A percentile compares a stretch with the other conserved stretches of the same genome.
Conservation (phyloP, 2,329 filamentous ascomycete genomes). For the Dactylonectria macrodidyma region DNA sequence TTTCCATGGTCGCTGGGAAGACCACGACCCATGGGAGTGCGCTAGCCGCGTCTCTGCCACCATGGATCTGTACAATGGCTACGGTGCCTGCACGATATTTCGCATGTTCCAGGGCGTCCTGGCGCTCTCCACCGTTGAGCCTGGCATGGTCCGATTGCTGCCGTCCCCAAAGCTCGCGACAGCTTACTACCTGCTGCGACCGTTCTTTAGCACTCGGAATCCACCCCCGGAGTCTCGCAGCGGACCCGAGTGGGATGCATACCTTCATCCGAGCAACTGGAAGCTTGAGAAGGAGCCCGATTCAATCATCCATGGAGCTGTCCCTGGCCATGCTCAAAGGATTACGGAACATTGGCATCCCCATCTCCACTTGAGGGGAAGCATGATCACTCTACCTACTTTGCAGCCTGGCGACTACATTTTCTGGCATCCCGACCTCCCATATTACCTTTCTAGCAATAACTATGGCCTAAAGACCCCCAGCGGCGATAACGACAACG, state of each 20-base stretch:
- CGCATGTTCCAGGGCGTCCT: constrained; percentile 73
- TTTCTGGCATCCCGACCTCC: constrained; percentile 71
- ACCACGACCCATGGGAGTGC: constrained; percentile 70
- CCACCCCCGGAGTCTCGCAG: constrained; percentile 57
- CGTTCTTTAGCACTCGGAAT: constrained; percentile 65
- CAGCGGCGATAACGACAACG: constrained; percentile 47
- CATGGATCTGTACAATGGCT: constrained; percentile 71
- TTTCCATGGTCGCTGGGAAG: constrained; percentile 69
- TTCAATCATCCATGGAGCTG: constrained; percentile 71
- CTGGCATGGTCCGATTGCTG: constrained; percentile 79
- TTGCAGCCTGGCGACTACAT: constrained; percentile 71
- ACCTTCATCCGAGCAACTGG: constrained; percentile 64
- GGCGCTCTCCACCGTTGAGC: constrained; percentile 69
- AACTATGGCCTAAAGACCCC: constrained; percentile 50
- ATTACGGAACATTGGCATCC: constrained; percentile 72
- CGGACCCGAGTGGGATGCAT: constrained; percentile 64
- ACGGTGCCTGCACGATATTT: constrained; percentile 70
- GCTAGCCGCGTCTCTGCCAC: constrained; percentile 67
- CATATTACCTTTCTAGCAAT: constrained; percentile 67
- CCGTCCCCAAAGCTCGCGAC: constrained; percentile 83
- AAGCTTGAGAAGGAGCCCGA: constrained; percentile 63
- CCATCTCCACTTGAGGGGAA: constrained; percentile 67
- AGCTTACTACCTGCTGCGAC: constrained; percentile 80
- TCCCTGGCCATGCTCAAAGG: constrained; percentile 71
- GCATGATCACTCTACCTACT: constrained; percentile 69